Evolutionary conservation across 2,329 filamentous ascomycete genomes (phyloP).

Genomic region (Ceratocystis colombiana): DNA sequence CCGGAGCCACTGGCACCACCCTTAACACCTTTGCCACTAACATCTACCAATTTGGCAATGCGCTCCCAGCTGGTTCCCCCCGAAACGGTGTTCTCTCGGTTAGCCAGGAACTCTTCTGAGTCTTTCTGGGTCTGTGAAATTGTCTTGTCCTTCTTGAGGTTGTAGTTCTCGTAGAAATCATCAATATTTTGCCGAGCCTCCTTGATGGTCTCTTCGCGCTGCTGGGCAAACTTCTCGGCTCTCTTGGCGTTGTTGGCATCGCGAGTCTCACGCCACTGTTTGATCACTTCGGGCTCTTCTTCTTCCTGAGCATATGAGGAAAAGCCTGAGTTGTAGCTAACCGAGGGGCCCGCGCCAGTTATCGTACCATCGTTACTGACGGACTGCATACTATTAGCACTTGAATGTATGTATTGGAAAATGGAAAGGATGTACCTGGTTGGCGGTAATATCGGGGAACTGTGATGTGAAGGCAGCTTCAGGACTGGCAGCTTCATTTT

Average conservation of each 20-base stretch:
- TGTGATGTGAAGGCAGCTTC: conserved; percentile 52
- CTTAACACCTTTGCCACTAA: conserved; percentile 83
- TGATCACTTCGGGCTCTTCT: conserved; percentile 79
- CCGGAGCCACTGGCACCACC: conserved; percentile 82
- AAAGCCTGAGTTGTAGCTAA: conserved; percentile 53
- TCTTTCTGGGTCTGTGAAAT: conserved; percentile 81
- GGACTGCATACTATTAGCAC: conserved; percentile 39
- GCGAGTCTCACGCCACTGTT: conserved; percentile 83
- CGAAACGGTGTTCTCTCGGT: conserved; percentile 81
- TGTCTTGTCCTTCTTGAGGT: conserved; percentile 91
- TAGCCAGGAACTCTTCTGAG: conserved; percentile 82
- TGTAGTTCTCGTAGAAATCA: conserved; percentile 99
- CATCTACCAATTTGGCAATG: conserved; percentile 92
- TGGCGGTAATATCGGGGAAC: conserved; percentile 69
- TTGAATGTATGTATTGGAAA: background rate
- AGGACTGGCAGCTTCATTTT: conserved; percentile 69
- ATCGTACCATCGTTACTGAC: conserved; percentile 69
- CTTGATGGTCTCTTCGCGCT: conserved; percentile 75
- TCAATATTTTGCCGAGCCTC: conserved; percentile 92
- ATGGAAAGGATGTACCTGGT: conserved; percentile 49
- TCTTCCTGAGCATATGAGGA: conserved; percentile 50
- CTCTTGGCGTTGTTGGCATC: conserved; percentile 75
- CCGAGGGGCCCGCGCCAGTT: conserved; percentile 52
- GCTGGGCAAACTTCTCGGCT: conserved; percentile 68
- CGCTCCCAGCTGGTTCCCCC: conserved; percentile 98